phyloP scores from a whole-genome alignment of 352 stramenopile species.

The Nannochloropsis limnetica region DNA sequence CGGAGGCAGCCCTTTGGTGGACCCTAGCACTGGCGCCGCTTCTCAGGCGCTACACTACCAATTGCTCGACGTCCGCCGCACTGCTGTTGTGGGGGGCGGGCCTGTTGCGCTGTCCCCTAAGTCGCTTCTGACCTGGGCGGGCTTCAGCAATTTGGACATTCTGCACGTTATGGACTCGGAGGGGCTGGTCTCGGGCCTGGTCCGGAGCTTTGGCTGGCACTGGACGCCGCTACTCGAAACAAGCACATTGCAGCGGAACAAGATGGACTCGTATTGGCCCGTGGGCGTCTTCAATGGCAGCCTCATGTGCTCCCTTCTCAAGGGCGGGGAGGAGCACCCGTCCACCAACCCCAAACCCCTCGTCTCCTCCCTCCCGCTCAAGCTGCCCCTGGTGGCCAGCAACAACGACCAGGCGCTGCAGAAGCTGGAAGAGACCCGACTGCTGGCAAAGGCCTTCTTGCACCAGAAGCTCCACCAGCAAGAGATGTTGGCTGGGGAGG shows the following conservation, averaged over 20 bases:
- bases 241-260: constrained; percentile 37
- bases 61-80: constrained; percentile 44
- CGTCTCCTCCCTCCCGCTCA: constrained; percentile 41
- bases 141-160: constrained; percentile 50
- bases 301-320: constrained; percentile 46
- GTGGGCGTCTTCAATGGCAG: constrained; percentile 49
- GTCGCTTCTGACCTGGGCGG: constrained; percentile 48
- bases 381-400: background rate
- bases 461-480: background rate
- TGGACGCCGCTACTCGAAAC: constrained; percentile 50
- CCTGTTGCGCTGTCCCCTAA: constrained; percentile 43
- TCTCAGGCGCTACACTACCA: constrained; percentile 49
- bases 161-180: constrained; percentile 48
- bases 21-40: constrained; percentile 33
- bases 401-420: constrained; percentile 6
- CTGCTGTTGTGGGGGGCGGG: constrained; percentile 41
- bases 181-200: constrained; percentile 46
- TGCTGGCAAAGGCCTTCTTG: constrained; percentile 11
- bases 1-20: constrained; percentile 7
- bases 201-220: constrained; percentile 43
- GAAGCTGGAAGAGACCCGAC: background rate
- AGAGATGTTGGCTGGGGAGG: background rate
- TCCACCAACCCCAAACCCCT: constrained; percentile 50
- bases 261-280: constrained; percentile 47
- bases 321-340: constrained; percentile 42